A percentile compares a stretch with the other conserved stretches of the same genome.
phyloP scores from a whole-genome alignment of 805 yeast species.

The Clavispora vitiphila region DNA sequence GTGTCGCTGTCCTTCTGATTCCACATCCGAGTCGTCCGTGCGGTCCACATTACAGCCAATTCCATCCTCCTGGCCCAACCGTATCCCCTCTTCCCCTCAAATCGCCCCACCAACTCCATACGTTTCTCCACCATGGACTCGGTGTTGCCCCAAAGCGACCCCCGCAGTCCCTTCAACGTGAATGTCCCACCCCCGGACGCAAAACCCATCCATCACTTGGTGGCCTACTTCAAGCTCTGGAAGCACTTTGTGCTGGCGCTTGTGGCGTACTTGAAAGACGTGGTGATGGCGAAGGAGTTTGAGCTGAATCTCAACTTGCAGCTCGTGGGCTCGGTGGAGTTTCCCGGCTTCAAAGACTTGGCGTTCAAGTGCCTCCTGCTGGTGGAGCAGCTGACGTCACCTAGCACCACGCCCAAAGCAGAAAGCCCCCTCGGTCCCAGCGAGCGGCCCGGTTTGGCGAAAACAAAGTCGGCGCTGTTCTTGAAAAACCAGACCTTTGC shows the following conservation, averaged over 20 bases:
- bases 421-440: conserved; percentile 8
- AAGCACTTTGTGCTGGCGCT: conserved; percentile 35
- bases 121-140: neutral
- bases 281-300: conserved; percentile 44
- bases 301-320: conserved; percentile 33
- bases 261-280: conserved; percentile 35
- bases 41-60: too few species aligned
- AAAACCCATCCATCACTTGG: conserved; percentile 35
- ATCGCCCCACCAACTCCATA: too few species aligned
- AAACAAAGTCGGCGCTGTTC: conserved; percentile 21
- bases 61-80: too few species aligned
- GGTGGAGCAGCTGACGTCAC: conserved; percentile 12
- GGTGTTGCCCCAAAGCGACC: conserved; percentile 29
- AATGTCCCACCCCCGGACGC: conserved; percentile 36
- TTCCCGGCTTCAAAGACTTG: conserved; percentile 42
- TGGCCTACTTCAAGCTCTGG: conserved; percentile 37
- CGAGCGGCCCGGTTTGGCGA: conserved; percentile 19
- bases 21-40: too few species aligned
- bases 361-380: conserved; percentile 12
- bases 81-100: too few species aligned
- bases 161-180: conserved; percentile 33
- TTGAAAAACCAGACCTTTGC: conserved; percentile 18
- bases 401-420: conserved; percentile 10
- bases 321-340: conserved; percentile 33
- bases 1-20: too few species aligned